Evolutionary conservation across 345 rosid species (phyloP), one percentile per base, ranked within the genome.

Genomic region (Barbarea vulgaris): DNA sequence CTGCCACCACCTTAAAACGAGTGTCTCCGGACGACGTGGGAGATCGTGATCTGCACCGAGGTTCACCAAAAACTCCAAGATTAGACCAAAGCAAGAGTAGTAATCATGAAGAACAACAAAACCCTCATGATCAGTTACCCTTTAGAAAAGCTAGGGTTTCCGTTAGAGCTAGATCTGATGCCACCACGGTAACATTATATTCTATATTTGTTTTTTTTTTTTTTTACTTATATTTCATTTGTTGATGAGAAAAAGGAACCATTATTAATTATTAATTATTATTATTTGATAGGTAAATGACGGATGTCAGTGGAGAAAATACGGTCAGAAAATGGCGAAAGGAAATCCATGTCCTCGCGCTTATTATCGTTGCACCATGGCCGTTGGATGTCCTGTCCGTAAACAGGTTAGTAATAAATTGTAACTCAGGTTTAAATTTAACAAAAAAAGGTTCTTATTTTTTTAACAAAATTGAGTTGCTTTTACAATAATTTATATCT

Each of bases 241-340:
- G 7, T 58, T 53, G 41, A 21, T 53, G 41, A 21, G 4, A 13
- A 7, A 18, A 14, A n/a, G 51, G 54, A 5, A 44, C 15, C 13
- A 13, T 24, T 24, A 24, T 1, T n/a, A n/a, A 12, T 7, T 42
- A 31, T 37, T 5, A 28, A 22, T 36, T 3, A 28, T 54, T 22
- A 5, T 3, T 53, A 9, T 56, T 44, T 54, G 13, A 59, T 69
- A 89, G 96, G 82, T 86, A 18, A 82, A 80, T 25, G 97, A 91
- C 48, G 97, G 97, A 9, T 91, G 97, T 46, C 94, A 91, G 74
- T 91, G 97, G 97, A 83, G 97, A 69, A 91, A 91, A 64, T 91
- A 91, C 24, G 97, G 97, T 17, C 97, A 91, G 25, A 91, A 91
- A 67, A 79, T 85, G 85, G 97, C 94, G 5, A 91, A 91, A 78